Conservation (phyloP, 345 rosid species). For the Bruguiera gymnorhiza region DNA sequence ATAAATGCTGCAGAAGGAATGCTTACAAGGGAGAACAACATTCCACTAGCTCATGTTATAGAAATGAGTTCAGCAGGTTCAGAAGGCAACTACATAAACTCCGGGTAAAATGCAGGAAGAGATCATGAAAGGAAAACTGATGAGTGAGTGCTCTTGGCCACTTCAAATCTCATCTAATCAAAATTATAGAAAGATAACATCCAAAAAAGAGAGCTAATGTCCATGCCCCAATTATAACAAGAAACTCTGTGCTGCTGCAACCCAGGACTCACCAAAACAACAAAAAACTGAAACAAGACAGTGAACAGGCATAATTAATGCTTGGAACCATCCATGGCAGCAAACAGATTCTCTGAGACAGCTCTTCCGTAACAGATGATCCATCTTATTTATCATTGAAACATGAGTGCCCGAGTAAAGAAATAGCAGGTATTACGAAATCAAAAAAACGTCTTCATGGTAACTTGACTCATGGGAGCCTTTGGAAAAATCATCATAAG, state of each 20-base stretch:
- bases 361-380: conserved; percentile 27
- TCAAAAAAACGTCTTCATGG: conserved; percentile 40
- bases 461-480: conserved; percentile 35
- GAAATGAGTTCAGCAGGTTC: conserved; percentile 14
- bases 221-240: conserved; percentile 12
- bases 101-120: neutral
- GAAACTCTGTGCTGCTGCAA: conserved; percentile 23
- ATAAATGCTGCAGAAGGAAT: too few species aligned
- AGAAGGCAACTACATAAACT: conserved; percentile 20
- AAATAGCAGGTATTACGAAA: conserved; percentile 12
- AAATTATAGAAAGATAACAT: conserved; percentile 18
- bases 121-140: conserved; percentile 18
- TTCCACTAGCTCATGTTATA: too few species aligned
- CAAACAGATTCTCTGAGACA: conserved; percentile 24
- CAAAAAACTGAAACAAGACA: conserved; percentile 10
- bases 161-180: conserved; percentile 42
- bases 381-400: conserved; percentile 6
- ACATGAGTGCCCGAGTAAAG: conserved; percentile 9
- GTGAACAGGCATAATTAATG: conserved; percentile 3
- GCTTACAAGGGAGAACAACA: too few species aligned
- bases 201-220: neutral
- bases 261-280: conserved; percentile 20
- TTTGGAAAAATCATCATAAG: conserved; percentile 22
- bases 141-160: conserved; percentile 46
- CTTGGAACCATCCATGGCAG: conserved; percentile 27